Evolutionary conservation across 768 basidiomycete genomes (phyloP), one percentile per base, ranked within the genome.

Genomic region (Dictyophora rubrovolvata): DNA sequence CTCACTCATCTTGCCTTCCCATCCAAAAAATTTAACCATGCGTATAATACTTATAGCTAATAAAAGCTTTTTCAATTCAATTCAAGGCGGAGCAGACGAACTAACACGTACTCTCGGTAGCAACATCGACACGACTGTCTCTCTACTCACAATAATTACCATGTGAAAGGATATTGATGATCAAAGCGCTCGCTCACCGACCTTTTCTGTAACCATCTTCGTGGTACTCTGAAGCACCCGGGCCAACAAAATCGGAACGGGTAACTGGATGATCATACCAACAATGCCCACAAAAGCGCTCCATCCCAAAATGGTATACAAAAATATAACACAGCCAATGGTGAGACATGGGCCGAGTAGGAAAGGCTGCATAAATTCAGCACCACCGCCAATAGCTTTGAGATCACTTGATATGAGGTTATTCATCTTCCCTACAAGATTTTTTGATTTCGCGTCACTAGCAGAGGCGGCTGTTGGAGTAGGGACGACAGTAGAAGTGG

Each of bases 341-440:
- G 73, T 62, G 54, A 76, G 61, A 61, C 74, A 72, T n/a, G 72
- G 61, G 49, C 70, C 74, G 28, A 73, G 70, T 16, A 70, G 65
- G 42, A 42, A 14, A 42, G 12, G 12, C 42, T 14, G 42, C 42
- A 42, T n/a, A n/a, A 28, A 28, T 28, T 28, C 28, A 28, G 28
- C 28, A 28, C 4, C 28, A 3, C 7, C 28, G 28, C 28, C 28
- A 28, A 75, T 68, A 58, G 74, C 70, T 18, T 70, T 68, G 16
- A 80, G 64, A 69, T 91, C 88, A 1, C 83, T 82, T 8, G 86
- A 82, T 35, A 87, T 79, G 6, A 89, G 71, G 56, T 88, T 90
- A 68, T 86, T 90, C 67, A 91, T 83, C 66, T 81, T 86, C 10
- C 89, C 88, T 37, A 83, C 79, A 18, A 87, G 69, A 65, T 85